Evolutionary conservation across 1,139 yeast genomes (phyloP).

Genomic region (Saccharomyces hybrid): DNA sequence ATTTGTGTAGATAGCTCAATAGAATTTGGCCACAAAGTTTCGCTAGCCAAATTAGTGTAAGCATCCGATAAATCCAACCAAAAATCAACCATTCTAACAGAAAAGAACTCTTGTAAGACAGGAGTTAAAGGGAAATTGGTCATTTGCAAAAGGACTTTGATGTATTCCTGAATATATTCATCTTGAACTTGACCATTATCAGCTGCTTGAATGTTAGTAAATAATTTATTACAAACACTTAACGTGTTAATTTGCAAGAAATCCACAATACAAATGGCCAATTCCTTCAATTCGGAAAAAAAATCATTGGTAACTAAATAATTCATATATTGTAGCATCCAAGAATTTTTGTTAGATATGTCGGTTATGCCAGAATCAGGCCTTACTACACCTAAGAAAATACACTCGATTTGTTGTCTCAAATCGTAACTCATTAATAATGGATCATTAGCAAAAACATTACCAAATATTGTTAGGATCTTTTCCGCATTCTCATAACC

Average conservation of each 20-base stretch:
- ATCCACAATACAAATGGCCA: conserved; percentile 45
- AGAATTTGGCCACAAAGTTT: conserved; percentile 21
- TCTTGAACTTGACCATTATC: conserved; percentile 9
- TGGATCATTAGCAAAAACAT: conserved; percentile 33
- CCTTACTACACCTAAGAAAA: conserved; percentile 31
- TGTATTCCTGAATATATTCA: conserved; percentile 33
- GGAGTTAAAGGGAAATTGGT: conserved; percentile 58
- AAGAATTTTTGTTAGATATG: conserved; percentile 20
- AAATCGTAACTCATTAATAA: conserved; percentile 28
- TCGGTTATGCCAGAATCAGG: conserved; percentile 11
- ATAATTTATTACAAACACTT: conserved; percentile 40
- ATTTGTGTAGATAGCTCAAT: conserved; percentile 23
- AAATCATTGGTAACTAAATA: conserved; percentile 36
- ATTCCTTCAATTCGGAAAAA: conserved; percentile 40
- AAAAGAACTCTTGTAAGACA: conserved; percentile 56
- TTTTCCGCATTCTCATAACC: conserved; percentile 23
- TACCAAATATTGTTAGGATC: conserved; percentile 22
- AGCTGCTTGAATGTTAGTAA: conserved; percentile 29
- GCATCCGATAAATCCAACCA: conserved; percentile 74
- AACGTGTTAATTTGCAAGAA: conserved; percentile 48
- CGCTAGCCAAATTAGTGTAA: conserved; percentile 29
- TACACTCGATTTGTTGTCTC: conserved; percentile 27
- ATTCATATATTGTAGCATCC: conserved; percentile 37
- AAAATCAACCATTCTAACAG: conserved; percentile 62
- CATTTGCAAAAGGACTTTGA: conserved; percentile 46